These are phyloP conservation scores for Camellia lanceoleosa DNA, from an alignment of 148 eudicot genomes.

Conservation along the genomic window DNA sequence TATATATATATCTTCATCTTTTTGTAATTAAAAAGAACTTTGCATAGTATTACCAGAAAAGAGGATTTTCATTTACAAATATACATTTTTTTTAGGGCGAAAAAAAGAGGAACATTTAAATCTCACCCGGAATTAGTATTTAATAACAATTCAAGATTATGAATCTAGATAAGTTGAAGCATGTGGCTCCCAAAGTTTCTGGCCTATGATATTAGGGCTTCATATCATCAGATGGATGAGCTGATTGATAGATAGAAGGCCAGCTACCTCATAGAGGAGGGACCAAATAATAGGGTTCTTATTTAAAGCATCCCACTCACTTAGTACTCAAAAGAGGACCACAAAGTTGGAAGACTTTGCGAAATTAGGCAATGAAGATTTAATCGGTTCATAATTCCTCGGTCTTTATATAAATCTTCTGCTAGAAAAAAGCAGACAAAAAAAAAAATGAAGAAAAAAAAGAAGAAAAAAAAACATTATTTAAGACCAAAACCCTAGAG, in stretches of 20 bases:
- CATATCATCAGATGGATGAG: background rate
- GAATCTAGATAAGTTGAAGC: conserved; percentile 15
- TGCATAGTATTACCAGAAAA: too few species aligned
- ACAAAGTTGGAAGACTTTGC: conserved; percentile 12
- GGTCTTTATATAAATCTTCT: background rate
- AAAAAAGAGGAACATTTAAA: background rate
- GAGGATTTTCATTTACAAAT: too few species aligned
- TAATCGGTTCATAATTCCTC: background rate
- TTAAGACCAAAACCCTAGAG: too few species aligned
- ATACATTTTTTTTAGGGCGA: background rate
- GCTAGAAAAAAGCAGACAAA: too few species aligned
- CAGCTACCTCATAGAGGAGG: conserved; percentile 15
- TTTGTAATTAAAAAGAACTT: background rate
- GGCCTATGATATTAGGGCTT: conserved; percentile 8
- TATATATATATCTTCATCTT: background rate
- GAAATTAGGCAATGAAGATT: background rate
- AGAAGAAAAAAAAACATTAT: background rate
- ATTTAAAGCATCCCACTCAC: conserved; percentile 5
- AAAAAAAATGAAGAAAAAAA: background rate
- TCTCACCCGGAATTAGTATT: background rate
- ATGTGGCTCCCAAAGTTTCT: conserved; percentile 12
- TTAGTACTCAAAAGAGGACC: conserved; percentile 15
- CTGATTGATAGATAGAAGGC: background rate
- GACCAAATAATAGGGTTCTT: conserved; percentile 17
- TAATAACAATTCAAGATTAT: background rate